Evolutionary conservation across 495 filamentous ascomycete genomes (phyloP), one percentile per base, ranked within the genome.

Genomic region (Parathielavia appendiculata): DNA sequence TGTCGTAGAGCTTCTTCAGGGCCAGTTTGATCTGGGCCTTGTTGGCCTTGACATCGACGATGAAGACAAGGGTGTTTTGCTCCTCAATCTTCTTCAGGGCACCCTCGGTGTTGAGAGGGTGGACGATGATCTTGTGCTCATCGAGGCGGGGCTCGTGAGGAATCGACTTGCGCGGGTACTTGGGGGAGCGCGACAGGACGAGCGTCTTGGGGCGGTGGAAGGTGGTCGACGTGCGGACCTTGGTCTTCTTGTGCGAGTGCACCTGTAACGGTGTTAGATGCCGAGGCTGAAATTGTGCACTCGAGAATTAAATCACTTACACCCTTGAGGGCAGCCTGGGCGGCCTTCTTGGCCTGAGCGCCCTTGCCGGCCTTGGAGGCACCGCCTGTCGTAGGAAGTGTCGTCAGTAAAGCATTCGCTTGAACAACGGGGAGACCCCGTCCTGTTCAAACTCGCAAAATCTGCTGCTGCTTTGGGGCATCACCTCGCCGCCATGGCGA

Each of bases 31-130:
- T 99, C 85, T 99, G 93, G 71, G 91, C 86, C 89, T 99, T 99
- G 83, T 99, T 99, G 69, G 90, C 84, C 88, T 97, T 96, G 74
- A 91, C 84, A 66, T 99, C 90, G 69, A 96, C 91, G 71, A 97
- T 96, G 81, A 99, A 97, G 66, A 97, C 95, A 22, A 97, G 82
- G 67, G 93, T 96, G 84, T 99, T 96, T 84, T 97, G 89, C 88
- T 97, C 93, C 85, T 97, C 95, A 64, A 97, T 95, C 88, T 96
- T 97, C 90, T 99, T 99, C 90, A 99, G 96, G 70, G 93, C 95
- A 65, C 86, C 90, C 86, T 98, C 93, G 53, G 93, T 97, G 83
- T 99, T 99, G 61, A 98, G 82, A 41, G 71, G 71, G 81, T 89
- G 83, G 66, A 90, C 80, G 72, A 95, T 86, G 71, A 92, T 78